phyloP scores from a whole-genome alignment of 495 filamentous ascomycete genomes.

The Tuber aestivum region DNA sequence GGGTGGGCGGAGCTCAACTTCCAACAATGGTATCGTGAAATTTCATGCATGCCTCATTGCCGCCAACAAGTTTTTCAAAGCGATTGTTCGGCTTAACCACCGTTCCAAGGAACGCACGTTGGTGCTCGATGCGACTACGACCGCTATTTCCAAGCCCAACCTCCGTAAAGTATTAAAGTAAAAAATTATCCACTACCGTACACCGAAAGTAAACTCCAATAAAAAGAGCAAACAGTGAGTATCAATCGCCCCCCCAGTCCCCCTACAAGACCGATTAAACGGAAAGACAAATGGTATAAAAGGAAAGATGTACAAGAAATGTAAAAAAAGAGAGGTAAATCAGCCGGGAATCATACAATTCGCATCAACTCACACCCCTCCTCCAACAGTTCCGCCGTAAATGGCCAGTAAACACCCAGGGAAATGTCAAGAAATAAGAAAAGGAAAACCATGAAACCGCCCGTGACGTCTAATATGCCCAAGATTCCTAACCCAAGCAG shows the following conservation, averaged over 20 bases:
- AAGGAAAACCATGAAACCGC: not conserved
- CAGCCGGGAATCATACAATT: not conserved
- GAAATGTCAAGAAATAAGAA: slow-evolving; percentile 7
- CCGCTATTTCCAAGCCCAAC: not conserved
- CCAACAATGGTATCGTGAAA: not conserved
- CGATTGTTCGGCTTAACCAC: not conserved
- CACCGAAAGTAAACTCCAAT: not conserved
- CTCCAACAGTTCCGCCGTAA: not conserved
- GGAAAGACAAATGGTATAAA: not conserved
- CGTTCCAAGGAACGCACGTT: not conserved
- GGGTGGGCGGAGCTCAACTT: no score
- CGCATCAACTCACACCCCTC: not conserved
- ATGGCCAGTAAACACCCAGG: not conserved
- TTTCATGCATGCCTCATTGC: not conserved
- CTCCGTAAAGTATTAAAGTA: not conserved
- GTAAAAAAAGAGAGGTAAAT: not conserved
- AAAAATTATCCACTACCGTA: not conserved
- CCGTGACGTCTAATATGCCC: not conserved
- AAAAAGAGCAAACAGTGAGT: not conserved
- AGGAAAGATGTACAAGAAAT: not conserved
- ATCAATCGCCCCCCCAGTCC: not conserved
- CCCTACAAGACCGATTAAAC: not conserved
- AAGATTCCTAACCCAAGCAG: slow-evolving; percentile 4
- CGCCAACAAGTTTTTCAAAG: not conserved
- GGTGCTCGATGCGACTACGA: no score